Percentiles rank a stretch among this genome's conserved stretches.
phyloP scores from a whole-genome alignment of 1,139 yeast genomes.

The Pichiaceae sp. region DNA sequence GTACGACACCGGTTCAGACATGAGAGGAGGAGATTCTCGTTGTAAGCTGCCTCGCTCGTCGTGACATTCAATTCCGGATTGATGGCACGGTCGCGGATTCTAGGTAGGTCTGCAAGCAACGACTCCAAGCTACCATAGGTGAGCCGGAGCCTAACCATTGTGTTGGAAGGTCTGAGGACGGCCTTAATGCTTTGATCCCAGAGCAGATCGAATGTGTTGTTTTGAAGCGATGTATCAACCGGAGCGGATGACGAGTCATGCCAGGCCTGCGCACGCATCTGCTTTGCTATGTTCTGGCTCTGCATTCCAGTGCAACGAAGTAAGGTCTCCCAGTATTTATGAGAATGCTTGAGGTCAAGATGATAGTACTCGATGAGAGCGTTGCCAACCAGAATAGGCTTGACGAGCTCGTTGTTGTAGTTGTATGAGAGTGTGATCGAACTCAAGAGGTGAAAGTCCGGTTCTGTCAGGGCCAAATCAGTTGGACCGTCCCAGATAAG shows the following conservation, averaged over 20 bases:
- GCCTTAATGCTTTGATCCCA: slow-evolving; percentile 11
- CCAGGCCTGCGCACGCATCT: slow-evolving; percentile 6
- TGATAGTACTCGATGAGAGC: slow-evolving; percentile 16
- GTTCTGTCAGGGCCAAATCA: slow-evolving; percentile 14
- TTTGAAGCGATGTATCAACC: background rate
- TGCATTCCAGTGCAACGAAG: slow-evolving; percentile 17
- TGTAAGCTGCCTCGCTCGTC: slow-evolving; percentile 10
- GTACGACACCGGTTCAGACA: slow-evolving; percentile 18
- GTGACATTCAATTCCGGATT: slow-evolving; percentile 8
- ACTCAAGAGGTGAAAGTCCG: slow-evolving; percentile 11
- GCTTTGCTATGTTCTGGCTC: slow-evolving; percentile 14
- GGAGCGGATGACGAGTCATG: no score
- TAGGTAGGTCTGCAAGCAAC: slow-evolving; percentile 15
- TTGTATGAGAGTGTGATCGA: slow-evolving; percentile 20
- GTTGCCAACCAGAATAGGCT: slow-evolving; percentile 18
- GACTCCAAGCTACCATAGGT: slow-evolving; percentile 16
- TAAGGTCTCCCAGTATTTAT: slow-evolving; percentile 17
- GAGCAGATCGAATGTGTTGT: slow-evolving; percentile 8
- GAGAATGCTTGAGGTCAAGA: slow-evolving; percentile 11
- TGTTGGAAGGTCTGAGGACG: slow-evolving; percentile 10
- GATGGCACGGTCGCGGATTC: slow-evolving; percentile 7
- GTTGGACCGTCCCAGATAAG: background rate
- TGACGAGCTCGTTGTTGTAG: slow-evolving; percentile 16
- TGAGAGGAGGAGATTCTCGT: slow-evolving; percentile 13
- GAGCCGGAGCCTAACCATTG: slow-evolving; percentile 13